Base-by-base conservation (phyloP, 805 yeast genomes). In the Grigorovia transvaalensis region DNA sequence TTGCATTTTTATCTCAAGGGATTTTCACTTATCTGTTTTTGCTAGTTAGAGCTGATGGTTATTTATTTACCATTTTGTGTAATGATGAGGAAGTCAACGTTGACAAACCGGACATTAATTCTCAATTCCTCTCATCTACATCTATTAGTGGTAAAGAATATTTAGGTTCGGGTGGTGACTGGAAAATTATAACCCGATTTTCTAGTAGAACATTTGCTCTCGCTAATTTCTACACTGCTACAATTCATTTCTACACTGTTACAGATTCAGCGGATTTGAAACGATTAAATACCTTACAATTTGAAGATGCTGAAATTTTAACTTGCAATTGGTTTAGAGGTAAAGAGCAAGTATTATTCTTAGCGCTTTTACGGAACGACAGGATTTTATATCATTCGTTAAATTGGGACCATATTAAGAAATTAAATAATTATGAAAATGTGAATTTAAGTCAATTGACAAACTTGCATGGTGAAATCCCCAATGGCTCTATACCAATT, bases 231-330 rank as follows among this genome's bases (percentile, higher is more conserved):
- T 50, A 55, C 6, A 44, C 47, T 9, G 58, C 57, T 3, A 38
- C 47, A 12, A 43, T 63, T n/a, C 62, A 50, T 65, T 65, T 45
- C 63, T 61, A 30, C 50, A 50, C 38, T 58, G 60, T 38, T 41
- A 46, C 7, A 13, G 17, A 38, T 2, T 13, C 8, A 15, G 9
- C 42, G 15, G 4, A 38, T n/a, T 38, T 38, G 15, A 15, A 12
- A 33, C 7, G 48, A 50, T 41, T 38, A 38, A 15, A 38, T n/a
- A n/a, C n/a, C 17, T 38, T 38, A n/a, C n/a, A 38, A 15, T 38
- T 38, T n/a, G 9, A 38, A n/a, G 17, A 38, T 38, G 42, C 42
- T 15, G 9, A 38, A 38, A 38, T 38, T 38, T 13, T 38, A n/a
- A 38, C 42, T 38, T 38, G 42, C 17, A 38, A 38, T 38, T 38